Evolutionary conservation across 2,329 filamentous ascomycete species (phyloP).

Genomic region (Colletotrichum sp.): DNA sequence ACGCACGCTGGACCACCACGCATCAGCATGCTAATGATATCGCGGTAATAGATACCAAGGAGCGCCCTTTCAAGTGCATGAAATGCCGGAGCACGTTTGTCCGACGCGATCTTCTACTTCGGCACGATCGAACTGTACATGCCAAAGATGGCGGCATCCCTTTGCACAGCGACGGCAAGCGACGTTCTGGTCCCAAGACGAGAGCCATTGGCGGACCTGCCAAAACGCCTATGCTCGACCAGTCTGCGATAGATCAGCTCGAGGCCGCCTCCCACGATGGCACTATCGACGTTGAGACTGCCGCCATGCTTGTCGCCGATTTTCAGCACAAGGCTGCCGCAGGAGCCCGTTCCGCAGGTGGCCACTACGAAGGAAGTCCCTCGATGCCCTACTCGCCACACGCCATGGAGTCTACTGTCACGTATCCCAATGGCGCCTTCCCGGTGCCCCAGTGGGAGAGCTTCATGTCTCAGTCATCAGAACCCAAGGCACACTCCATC

Average conservation of each 20-base stretch:
- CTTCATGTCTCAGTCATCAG: conserved; percentile 75
- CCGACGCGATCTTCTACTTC: conserved; percentile 91
- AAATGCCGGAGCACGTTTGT: conserved; percentile 99
- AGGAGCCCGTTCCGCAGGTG: conserved; percentile 65
- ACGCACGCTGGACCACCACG: not conserved
- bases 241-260: conserved; percentile 88
- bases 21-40: conserved; percentile 28
- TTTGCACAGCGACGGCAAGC: conserved; percentile 92
- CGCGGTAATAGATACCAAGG: conserved; percentile 81
- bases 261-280: conserved; percentile 82
- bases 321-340: conserved; percentile 92
- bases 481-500: conserved; percentile 79
- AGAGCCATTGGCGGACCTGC: conserved; percentile 67
- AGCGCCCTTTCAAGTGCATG: conserved; percentile 97
- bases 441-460: conserved; percentile 89
- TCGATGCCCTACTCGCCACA: conserved; percentile 77
- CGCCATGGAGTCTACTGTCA: conserved; percentile 77
- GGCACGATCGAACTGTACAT: conserved; percentile 97
- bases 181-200: conserved; percentile 75
- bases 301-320: conserved; percentile 98
- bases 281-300: conserved; percentile 94
- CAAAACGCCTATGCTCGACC: conserved; percentile 84
- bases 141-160: conserved; percentile 96
- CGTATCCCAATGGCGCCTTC: conserved; percentile 79
- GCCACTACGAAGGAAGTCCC: conserved; percentile 60